Percentiles rank a stretch among this genome's conserved stretches.
phyloP scores from a whole-genome alignment of 2,329 filamentous ascomycete genomes.

The Colletotrichum sp. region DNA sequence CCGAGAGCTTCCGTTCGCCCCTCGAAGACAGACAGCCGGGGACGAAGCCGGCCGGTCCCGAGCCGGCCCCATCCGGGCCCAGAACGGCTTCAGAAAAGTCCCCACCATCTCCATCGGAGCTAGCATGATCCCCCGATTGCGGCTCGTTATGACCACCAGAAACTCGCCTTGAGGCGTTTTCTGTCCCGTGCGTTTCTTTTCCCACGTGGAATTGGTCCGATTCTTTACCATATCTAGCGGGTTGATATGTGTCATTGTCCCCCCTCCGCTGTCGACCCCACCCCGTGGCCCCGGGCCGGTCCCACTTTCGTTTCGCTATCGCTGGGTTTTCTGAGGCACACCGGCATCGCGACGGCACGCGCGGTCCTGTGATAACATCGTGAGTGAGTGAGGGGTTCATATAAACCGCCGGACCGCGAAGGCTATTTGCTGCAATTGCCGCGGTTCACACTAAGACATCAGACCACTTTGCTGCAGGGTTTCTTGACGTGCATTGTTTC shows the following conservation, averaged over 20 bases:
- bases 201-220: background rate
- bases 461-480: background rate
- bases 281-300: conserved; percentile 16
- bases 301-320: background rate
- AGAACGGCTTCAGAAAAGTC: background rate
- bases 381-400: background rate
- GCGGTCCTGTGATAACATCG: background rate
- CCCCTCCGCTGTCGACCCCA: background rate
- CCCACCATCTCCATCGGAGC: conserved; percentile 7
- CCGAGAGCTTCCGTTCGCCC: background rate
- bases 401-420: conserved; percentile 2
- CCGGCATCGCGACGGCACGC: conserved; percentile 1
- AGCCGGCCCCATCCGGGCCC: conserved; percentile 18
- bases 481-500: background rate
- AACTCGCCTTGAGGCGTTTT: background rate
- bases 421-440: background rate
- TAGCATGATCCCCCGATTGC: conserved; percentile 4
- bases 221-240: background rate
- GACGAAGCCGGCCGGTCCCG: conserved; percentile 14
- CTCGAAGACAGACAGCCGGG: background rate
- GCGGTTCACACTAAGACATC: background rate
- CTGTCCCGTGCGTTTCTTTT: background rate
- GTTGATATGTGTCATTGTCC: conserved; percentile 12
- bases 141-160: background rate
- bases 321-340: background rate